Conservation (phyloP, 2,329 filamentous ascomycete genomes). For the Simplicillium sp. region DNA sequence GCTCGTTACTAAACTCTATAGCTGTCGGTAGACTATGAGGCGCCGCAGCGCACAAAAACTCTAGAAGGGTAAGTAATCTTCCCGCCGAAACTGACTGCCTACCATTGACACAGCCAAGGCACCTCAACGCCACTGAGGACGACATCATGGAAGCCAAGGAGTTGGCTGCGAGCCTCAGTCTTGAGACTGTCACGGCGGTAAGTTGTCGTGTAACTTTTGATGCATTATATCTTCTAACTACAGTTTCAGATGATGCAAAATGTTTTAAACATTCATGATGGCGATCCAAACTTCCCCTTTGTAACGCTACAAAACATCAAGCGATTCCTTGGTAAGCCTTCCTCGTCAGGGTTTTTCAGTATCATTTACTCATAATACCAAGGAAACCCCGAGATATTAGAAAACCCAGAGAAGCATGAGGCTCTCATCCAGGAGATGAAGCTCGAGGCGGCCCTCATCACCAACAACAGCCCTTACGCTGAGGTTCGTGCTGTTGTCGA, state of each 20-base stretch:
- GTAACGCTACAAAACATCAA: slow-evolving; percentile 26
- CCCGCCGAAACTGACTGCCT: not conserved
- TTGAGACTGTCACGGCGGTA: slow-evolving; percentile 12
- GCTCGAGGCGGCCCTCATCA: slow-evolving; percentile 20
- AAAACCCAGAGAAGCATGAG: slow-evolving; percentile 18
- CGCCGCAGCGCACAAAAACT: not conserved
- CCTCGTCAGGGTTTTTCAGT: not conserved
- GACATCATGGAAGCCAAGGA: slow-evolving; percentile 20
- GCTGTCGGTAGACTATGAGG: too few species aligned
- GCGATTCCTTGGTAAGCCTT: slow-evolving; percentile 21
- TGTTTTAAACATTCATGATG: slow-evolving; percentile 28
- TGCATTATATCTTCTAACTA: not conserved
- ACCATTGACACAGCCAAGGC: not conserved
- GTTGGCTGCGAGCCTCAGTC: slow-evolving; percentile 13
- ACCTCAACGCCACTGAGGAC: slow-evolving; percentile 18
- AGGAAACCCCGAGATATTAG: slow-evolving; percentile 11
- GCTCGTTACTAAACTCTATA: too few species aligned
- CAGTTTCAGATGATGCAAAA: slow-evolving; percentile 20
- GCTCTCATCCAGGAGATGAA: slow-evolving; percentile 22
- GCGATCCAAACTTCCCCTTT: slow-evolving; percentile 34
- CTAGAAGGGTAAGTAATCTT: not conserved
- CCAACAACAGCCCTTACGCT: slow-evolving; percentile 21
- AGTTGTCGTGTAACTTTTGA: not conserved
- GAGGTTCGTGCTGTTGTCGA: slow-evolving; percentile 30
- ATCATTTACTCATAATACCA: not conserved